These are phyloP conservation scores for Fomitopsis pinicola DNA, from an alignment of 1,284 basidiomycete genomes.

Conservation along the genomic window DNA sequence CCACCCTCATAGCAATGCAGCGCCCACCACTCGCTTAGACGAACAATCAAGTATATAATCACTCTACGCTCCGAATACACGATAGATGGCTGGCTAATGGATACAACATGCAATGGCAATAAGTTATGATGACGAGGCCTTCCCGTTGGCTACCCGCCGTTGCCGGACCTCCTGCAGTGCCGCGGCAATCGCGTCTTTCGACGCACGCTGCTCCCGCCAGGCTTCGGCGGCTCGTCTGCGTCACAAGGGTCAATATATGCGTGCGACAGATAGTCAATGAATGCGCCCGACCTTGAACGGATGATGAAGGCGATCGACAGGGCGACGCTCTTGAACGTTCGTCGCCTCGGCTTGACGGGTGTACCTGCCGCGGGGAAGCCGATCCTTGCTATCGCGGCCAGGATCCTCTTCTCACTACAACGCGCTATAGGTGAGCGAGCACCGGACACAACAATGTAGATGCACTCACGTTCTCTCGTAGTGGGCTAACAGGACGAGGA, in stretches of 20 bases:
- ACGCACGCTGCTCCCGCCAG: conserved; percentile 59
- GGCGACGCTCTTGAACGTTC: conserved; percentile 56
- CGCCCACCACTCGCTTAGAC: no score
- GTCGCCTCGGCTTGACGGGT: conserved; percentile 30
- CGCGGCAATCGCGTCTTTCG: conserved; percentile 55
- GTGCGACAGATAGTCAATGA: no score
- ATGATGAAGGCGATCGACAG: conserved; percentile 62
- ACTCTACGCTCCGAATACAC: not conserved
- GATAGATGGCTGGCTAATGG: not conserved
- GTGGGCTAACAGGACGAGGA: conserved; percentile 56
- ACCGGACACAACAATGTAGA: not conserved
- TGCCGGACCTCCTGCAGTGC: conserved; percentile 70
- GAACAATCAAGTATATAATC: conserved; percentile 1
- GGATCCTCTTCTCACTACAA: conserved; percentile 70
- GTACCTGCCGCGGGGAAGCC: conserved; percentile 49
- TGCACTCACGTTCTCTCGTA: conserved; percentile 69
- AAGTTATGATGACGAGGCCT: conserved; percentile 2
- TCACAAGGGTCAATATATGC: not conserved
- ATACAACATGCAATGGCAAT: not conserved
- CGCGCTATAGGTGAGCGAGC: not conserved
- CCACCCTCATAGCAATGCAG: conserved; percentile 8
- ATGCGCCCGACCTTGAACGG: conserved; percentile 54
- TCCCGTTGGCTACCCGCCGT: conserved; percentile 28
- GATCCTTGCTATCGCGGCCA: conserved; percentile 74
- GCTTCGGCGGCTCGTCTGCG: conserved; percentile 50